Base-by-base conservation (phyloP, 2,329 filamentous ascomycete genomes). In the Rhinocladiella similis region DNA sequence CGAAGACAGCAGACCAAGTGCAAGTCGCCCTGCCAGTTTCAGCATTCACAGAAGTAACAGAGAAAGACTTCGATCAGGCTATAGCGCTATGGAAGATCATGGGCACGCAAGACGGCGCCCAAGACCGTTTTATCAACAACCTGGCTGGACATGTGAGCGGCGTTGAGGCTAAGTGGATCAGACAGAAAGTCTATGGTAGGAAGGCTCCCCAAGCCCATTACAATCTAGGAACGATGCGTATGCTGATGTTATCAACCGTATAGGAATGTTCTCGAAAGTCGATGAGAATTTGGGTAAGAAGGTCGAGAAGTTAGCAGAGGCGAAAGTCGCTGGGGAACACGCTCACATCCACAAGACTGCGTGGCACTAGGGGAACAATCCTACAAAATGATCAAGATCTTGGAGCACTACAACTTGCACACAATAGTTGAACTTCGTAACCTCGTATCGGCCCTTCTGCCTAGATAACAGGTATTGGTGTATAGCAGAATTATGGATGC, bases 101-200 rank as follows among this genome's bases (percentile, higher is more conserved):
- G 35, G 72, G 72, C 27, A 72, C 72, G 42, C 66, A 72, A 50
- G 70, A 72, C 2, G 84, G 82, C 1, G 84, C 86, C 67, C 83
- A 87, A 69, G 78, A 83, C 2, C 83, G 84, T 67, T 84, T 85
- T 56, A 71, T 87, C 38, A 68, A 74, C 54, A 88, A 87, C 61
- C 75, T 87, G 16, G 71, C 83, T 2, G 81, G 20, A 27, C 47
- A 49, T 39, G 47, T 49, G 22, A 47, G 45, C 33, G 45, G 29
- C 16, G 45, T 47, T 18, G 27, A 20, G 13, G 10, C 20, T 13
- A 47, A 47, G 16, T 22, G 19, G 45, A 20, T 47, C 12, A 47
- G 45, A 33, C 10, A 47, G 13, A 10, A 29, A 33, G 25, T 27
- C 16, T 47, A 47, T 16, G 45, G 45, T 47, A 29, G 33, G 45